phyloP scores from a whole-genome alignment of 257 asterid species.

The Euphrasia confusa region DNA sequence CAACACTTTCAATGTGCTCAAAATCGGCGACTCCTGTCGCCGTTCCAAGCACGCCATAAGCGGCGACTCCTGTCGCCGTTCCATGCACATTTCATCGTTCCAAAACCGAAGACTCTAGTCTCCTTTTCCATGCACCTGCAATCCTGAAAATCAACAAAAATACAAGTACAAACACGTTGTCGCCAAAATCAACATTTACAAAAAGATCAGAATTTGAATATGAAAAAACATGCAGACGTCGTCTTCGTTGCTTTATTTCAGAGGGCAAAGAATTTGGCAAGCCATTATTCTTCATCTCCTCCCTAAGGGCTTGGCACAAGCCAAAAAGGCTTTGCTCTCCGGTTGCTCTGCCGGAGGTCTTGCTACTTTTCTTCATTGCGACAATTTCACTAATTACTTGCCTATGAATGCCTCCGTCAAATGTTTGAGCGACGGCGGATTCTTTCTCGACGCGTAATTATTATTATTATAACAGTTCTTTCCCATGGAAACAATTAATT shows the following conservation, averaged over 20 bases:
- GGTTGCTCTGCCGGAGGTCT: conserved; percentile 99
- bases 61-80: no score
- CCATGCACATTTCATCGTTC: no score
- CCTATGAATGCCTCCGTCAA: conserved; percentile 77
- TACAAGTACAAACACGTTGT: no score
- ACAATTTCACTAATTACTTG: conserved; percentile 57
- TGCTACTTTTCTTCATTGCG: conserved; percentile 83
- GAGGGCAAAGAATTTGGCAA: conserved; percentile 92
- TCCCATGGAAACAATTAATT: neutral
- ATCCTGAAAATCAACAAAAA: no score
- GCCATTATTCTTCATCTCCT: conserved; percentile 80
- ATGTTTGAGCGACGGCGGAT: conserved; percentile 94
- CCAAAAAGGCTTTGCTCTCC: conserved; percentile 81
- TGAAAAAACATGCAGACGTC: conserved; percentile 57
- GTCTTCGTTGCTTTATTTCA: conserved; percentile 55
- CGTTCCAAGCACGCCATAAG: no score
- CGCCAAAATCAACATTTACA: no score
- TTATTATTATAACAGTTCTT: conserved; percentile 15
- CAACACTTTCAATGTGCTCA: no score
- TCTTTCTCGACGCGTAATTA: conserved; percentile 68
- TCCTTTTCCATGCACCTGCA: no score
- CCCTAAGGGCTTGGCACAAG: conserved; percentile 69
- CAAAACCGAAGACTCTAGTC: no score
- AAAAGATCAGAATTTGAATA: conserved; percentile 15
- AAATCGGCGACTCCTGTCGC: no score